A percentile compares a stretch with the other conserved stretches of the same genome.
These are phyloP conservation scores for Monosporozyma yasuniensis DNA, from an alignment of 805 yeast species.

Conservation along the genomic window DNA sequence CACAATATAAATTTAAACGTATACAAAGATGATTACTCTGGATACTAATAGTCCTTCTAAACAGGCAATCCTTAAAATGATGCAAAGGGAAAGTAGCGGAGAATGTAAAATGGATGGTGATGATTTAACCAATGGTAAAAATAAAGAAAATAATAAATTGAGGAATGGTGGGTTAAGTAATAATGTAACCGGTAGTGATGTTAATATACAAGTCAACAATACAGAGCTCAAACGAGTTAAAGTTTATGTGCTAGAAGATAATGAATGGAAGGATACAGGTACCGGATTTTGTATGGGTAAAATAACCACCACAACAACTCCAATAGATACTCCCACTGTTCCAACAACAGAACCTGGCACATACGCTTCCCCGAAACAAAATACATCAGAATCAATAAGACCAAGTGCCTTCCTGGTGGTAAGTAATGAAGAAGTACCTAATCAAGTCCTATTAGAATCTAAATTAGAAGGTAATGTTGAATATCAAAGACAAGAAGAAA, in stretches of 20 bases:
- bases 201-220: constrained; percentile 1
- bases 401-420: constrained; percentile 56
- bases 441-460: constrained; percentile 53
- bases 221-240: constrained; percentile 69
- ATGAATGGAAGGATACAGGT: constrained; percentile 85
- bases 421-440: constrained; percentile 54
- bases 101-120: neutral
- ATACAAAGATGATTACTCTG: neutral
- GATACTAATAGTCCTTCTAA: constrained; percentile 1
- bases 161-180: neutral
- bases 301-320: neutral
- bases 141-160: neutral
- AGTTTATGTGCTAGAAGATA: constrained; percentile 74
- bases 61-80: neutral
- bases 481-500: constrained; percentile 90
- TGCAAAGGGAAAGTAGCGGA: constrained; percentile 1
- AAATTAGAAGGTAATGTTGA: constrained; percentile 66
- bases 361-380: neutral
- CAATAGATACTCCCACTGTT: constrained; percentile 4
- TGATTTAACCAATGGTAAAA: neutral
- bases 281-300: constrained; percentile 80
- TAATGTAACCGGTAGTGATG: neutral
- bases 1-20: neutral
- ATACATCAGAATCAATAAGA: constrained; percentile 12
- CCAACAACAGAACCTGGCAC: too few relatives aligned